Evolutionary conservation across 805 yeast species (phyloP), one percentile per base, ranked within the genome.

Genomic region (Helenozyma baotianmanensis): DNA sequence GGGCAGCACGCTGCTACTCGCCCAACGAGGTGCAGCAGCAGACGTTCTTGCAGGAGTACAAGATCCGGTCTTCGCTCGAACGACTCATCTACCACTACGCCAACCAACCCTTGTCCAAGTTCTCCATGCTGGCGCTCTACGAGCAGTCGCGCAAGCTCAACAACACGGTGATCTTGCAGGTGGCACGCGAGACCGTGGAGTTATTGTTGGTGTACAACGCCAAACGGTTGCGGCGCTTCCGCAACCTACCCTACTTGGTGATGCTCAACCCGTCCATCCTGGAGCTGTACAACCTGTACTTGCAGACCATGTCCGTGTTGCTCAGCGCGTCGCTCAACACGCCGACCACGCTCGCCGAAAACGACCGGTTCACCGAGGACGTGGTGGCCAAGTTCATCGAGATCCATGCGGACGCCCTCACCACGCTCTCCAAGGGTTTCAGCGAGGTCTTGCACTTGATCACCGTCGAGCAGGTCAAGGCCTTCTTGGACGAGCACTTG

Each of bases 201-300:
- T 64, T 70, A 30, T 50, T 83, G 26, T 53, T 82, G 14, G 70
- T 76, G 1, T 70, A 75, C 45, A 78, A 87, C 35, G 85, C 95
- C 6, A 75, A 80, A 33, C 67, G 96, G 41, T 56, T 88, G 12
- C 69, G 72, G 21, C 81, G 80, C 18, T 76, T 90, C 43, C 72
- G 90, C 42, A 65, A 72, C 27, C 62, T 90, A 34, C 96, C 96
- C 0, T 90, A 87, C 54, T 72, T 89, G 45, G 87, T 82, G 29
- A 81, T 88, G 35, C 59, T 90, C 40, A 90, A 90, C 53, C 97
- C 97, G 5, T 78, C 85, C 48, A 80, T 90, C 32, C 82, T 90
- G 9, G 76, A 76, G 46, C 80, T 84, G 14, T 86, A 87, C 62
- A 70, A 76, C 47, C 60, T 80, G 29, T 90, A 90, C 60, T 62